Conservation (phyloP, 352 stramenopile genomes). For the Phytophthora pluvialis region DNA sequence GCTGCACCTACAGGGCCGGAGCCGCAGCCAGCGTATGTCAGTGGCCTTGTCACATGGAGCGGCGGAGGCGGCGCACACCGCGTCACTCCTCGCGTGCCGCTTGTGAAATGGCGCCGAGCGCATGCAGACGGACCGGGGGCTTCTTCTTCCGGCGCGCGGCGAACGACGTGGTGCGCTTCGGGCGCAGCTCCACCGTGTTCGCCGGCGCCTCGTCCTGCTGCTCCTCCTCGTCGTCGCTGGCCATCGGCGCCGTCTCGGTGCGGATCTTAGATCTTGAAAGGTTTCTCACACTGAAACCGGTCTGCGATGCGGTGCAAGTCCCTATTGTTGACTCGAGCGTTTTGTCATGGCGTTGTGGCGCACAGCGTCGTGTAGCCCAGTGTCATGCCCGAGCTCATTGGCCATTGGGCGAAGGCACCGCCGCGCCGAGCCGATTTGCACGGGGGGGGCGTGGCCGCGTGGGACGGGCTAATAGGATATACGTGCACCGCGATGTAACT, state of each 20-base stretch:
- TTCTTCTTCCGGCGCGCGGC: constrained; percentile 55
- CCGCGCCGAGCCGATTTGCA: constrained; percentile 24
- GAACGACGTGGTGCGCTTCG: constrained; percentile 75
- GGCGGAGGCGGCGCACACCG: background rate
- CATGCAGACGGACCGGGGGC: constrained; percentile 24
- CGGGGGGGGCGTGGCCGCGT: constrained; percentile 18
- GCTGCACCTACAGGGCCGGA: constrained; percentile 33
- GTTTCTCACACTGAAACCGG: constrained; percentile 17
- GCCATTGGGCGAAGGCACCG: constrained; percentile 35
- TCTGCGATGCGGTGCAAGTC: constrained; percentile 4
- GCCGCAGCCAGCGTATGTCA: constrained; percentile 19
- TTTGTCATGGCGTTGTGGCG: constrained; percentile 16
- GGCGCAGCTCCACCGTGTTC: constrained; percentile 50
- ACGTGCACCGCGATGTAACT: background rate
- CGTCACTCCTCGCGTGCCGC: constrained; percentile 2
- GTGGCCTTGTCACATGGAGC: constrained; percentile 6
- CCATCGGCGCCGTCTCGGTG: constrained; percentile 13
- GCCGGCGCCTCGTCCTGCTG: constrained; percentile 4
- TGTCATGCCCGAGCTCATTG: constrained; percentile 34
- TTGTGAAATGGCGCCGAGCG: constrained; percentile 5
- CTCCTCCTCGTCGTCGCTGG: constrained; percentile 10
- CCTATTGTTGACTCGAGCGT: constrained; percentile 35
- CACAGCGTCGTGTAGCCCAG: constrained; percentile 1
- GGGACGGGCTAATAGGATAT: background rate
- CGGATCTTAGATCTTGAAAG: constrained; percentile 33